Conservation (phyloP, 2,329 filamentous ascomycete genomes). For the Aspergillus fijiensis region DNA sequence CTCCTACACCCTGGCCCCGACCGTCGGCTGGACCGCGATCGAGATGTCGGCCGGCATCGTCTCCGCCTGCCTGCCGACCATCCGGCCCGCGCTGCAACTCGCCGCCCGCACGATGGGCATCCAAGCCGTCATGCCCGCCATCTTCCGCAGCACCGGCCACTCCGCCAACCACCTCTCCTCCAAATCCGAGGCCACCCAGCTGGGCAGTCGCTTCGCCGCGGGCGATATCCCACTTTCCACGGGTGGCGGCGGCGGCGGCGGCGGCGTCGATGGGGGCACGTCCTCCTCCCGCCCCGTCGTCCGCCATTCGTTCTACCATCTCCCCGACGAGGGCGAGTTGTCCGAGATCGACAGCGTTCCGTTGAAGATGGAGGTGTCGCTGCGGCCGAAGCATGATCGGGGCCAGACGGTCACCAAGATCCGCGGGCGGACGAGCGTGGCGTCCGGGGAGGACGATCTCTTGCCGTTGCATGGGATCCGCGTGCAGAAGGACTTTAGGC, state of each 20-base stretch:
- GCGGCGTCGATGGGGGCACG: background rate
- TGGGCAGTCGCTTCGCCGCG: background rate
- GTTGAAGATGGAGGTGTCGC: conserved; percentile 9
- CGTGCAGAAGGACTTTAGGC: conserved; percentile 6
- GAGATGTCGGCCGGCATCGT: conserved; percentile 31
- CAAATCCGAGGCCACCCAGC: conserved; percentile 1
- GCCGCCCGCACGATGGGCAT: conserved; percentile 21
- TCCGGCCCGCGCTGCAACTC: conserved; percentile 26
- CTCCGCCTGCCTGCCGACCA: conserved; percentile 29
- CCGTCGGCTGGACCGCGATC: conserved; percentile 31
- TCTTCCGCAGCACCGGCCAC: conserved; percentile 14
- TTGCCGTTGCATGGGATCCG: conserved; percentile 6
- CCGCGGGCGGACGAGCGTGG: background rate
- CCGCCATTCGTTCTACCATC: conserved; percentile 21
- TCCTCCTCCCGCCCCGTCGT: conserved; percentile 1
- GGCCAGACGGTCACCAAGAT: conserved; percentile 21
- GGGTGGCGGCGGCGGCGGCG: background rate
- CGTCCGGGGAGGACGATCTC: background rate
- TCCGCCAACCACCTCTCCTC: conserved; percentile 9
- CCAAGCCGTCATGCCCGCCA: conserved; percentile 12
- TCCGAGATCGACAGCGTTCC: background rate
- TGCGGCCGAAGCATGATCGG: conserved; percentile 23
- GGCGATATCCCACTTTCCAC: background rate
- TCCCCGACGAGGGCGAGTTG: conserved; percentile 17
- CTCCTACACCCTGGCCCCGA: conserved; percentile 30